Conservation (phyloP, 192 early-diverging fungal genomes). For the Spizellomyces sp. region DNA sequence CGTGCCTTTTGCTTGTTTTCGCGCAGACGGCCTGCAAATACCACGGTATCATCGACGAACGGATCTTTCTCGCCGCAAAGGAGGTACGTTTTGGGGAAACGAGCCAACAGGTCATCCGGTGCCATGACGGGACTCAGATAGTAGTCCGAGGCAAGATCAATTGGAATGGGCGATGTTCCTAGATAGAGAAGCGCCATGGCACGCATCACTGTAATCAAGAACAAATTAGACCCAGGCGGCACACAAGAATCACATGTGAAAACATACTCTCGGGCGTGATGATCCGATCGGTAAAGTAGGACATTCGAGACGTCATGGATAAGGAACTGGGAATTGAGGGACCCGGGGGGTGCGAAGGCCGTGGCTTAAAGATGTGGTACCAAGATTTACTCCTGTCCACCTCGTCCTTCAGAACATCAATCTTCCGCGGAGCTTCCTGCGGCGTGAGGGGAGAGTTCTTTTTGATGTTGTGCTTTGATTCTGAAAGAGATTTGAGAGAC, state of each 20-base stretch:
- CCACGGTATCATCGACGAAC: conserved; percentile 93
- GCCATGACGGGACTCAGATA: conserved; percentile 83
- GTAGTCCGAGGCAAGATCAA: conserved; percentile 79
- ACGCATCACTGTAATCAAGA: conserved; percentile 51
- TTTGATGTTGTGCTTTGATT: conserved; percentile 68
- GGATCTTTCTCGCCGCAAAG: conserved; percentile 97
- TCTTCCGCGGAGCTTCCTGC: conserved; percentile 50
- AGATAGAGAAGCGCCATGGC: conserved; percentile 81
- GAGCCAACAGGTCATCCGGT: conserved; percentile 80
- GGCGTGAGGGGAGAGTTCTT: conserved; percentile 65
- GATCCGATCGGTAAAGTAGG: conserved; percentile 85
- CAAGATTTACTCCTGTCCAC: conserved; percentile 44
- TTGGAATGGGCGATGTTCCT: conserved; percentile 72
- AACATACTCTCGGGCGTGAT: conserved; percentile 68
- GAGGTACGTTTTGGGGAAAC: conserved; percentile 89
- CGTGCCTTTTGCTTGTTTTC: conserved; percentile 71
- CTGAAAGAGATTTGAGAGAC: conserved; percentile 44
- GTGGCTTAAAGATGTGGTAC: conserved; percentile 39
- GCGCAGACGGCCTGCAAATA: conserved; percentile 85
- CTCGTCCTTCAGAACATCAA: conserved; percentile 51
- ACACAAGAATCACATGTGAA: conserved; percentile 7
- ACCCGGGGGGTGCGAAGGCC: conserved; percentile 9
- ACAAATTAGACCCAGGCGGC: neutral
- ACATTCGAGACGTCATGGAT: conserved; percentile 54
- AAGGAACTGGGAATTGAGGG: conserved; percentile 42